phyloP scores from a whole-genome alignment of 2,329 filamentous ascomycete species.

The Parastagonospora nodorum region DNA sequence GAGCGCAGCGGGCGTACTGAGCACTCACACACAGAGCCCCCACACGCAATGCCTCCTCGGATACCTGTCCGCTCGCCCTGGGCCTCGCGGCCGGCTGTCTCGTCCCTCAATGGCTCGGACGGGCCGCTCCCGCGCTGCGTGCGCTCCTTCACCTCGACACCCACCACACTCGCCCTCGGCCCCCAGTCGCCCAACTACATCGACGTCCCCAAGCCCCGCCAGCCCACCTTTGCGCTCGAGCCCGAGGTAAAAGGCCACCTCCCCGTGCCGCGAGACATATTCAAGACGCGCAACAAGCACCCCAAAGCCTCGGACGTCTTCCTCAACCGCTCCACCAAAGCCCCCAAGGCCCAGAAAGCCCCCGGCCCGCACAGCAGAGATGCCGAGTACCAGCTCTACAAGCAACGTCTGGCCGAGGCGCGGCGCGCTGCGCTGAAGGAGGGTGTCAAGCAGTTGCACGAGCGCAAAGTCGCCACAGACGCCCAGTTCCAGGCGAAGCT shows the following conservation, averaged over 20 bases:
- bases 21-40: slow-evolving; percentile 11
- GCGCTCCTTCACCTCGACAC: slow-evolving; percentile 53
- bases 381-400: slow-evolving; percentile 65
- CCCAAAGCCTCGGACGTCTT: slow-evolving; percentile 66
- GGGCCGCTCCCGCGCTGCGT: slow-evolving; percentile 7
- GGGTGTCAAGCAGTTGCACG: slow-evolving; percentile 72
- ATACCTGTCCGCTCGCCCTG: slow-evolving; percentile 47
- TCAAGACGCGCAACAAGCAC: slow-evolving; percentile 52
- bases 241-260: slow-evolving; percentile 73
- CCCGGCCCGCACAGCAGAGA: slow-evolving; percentile 42
- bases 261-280: slow-evolving; percentile 81
- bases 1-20: neutral
- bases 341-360: slow-evolving; percentile 52
- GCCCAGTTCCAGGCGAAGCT: slow-evolving; percentile 23
- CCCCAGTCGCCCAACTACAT: slow-evolving; percentile 91
- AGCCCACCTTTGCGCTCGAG: slow-evolving; percentile 63
- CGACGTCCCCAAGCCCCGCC: slow-evolving; percentile 76
- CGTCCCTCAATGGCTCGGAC: slow-evolving; percentile 19
- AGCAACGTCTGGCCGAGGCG: slow-evolving; percentile 71
- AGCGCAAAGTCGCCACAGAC: slow-evolving; percentile 39
- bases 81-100: slow-evolving; percentile 11
- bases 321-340: slow-evolving; percentile 63
- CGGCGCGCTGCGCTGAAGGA: slow-evolving; percentile 74
- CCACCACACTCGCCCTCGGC: slow-evolving; percentile 59
- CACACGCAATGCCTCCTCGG: slow-evolving; percentile 48